A percentile compares a stretch with the other conserved stretches of the same genome.
Conservation (phyloP, 441 rosid species). For the Erodium chrysanthum region DNA sequence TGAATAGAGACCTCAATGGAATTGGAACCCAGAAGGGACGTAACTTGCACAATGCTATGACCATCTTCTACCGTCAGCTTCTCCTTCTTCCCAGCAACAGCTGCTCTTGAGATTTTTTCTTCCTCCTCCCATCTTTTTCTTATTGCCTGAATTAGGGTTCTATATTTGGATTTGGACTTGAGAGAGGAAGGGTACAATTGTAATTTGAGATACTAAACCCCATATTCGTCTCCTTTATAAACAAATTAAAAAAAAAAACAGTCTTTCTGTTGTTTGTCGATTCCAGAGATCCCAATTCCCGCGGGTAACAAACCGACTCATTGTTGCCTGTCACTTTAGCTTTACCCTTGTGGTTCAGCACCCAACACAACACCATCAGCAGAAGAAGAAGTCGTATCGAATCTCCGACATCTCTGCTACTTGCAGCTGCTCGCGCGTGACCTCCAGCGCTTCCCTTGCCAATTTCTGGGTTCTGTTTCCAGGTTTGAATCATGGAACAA, state of each 20-base stretch:
- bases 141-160: background rate
- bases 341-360: background rate
- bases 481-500: conserved; percentile 20
- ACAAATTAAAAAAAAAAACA: background rate
- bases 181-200: background rate
- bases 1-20: conserved; percentile 53
- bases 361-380: background rate
- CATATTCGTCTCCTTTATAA: background rate
- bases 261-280: background rate
- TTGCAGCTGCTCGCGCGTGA: conserved; percentile 23
- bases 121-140: conserved; percentile 26
- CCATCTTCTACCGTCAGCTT: conserved; percentile 51
- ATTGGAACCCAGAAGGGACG: conserved; percentile 86
- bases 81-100: conserved; percentile 31
- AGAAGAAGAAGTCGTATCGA: too few relatives aligned
- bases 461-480: conserved; percentile 9
- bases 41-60: conserved; percentile 57
- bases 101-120: conserved; percentile 77
- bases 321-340: too few relatives aligned
- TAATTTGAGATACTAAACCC: background rate
- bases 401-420: background rate
- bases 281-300: conserved; percentile 2
- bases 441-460: conserved; percentile 16
- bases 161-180: background rate
- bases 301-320: conserved; percentile 6